These are phyloP conservation scores for Xylaria sp. DNA, from an alignment of 2,329 filamentous ascomycete species.

Conservation along the genomic window DNA sequence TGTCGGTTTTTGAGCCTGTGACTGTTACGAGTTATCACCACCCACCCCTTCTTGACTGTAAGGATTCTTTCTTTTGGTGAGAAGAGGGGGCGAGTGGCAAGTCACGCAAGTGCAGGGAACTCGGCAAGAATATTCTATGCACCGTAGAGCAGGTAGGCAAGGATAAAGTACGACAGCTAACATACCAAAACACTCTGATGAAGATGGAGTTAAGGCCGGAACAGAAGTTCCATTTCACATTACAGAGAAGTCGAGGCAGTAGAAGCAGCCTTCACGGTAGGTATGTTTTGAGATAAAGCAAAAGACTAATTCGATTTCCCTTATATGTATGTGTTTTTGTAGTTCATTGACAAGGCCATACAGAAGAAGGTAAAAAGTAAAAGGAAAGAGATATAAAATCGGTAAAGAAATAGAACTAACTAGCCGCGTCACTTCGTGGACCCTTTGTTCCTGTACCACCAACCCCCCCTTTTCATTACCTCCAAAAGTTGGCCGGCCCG, in stretches of 20 bases:
- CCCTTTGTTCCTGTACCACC: slow-evolving; percentile 3
- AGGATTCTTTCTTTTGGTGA: not conserved
- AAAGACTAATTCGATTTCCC: slow-evolving; percentile 8
- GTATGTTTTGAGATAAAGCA: not conserved
- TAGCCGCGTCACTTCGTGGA: not conserved
- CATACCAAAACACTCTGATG: not conserved
- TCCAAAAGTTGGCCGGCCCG: not conserved
- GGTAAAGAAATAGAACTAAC: not conserved
- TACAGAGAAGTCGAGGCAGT: not conserved
- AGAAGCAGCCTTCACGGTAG: not conserved
- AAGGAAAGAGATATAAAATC: not conserved
- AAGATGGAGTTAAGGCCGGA: not conserved
- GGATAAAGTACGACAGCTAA: not conserved
- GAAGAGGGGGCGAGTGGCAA: not conserved
- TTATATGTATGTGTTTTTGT: not conserved
- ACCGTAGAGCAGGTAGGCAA: not conserved
- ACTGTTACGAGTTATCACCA: not conserved
- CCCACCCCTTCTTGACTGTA: not conserved
- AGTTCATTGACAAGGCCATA: no score
- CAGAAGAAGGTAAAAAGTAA: not conserved
- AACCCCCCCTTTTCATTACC: not conserved
- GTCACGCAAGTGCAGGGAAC: not conserved
- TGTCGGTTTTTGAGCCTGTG: not conserved
- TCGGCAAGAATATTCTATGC: not conserved
- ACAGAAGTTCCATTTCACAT: not conserved